Evolutionary conservation across 1,284 basidiomycete genomes (phyloP).

Genomic region (Ceratobasidium sp.): DNA sequence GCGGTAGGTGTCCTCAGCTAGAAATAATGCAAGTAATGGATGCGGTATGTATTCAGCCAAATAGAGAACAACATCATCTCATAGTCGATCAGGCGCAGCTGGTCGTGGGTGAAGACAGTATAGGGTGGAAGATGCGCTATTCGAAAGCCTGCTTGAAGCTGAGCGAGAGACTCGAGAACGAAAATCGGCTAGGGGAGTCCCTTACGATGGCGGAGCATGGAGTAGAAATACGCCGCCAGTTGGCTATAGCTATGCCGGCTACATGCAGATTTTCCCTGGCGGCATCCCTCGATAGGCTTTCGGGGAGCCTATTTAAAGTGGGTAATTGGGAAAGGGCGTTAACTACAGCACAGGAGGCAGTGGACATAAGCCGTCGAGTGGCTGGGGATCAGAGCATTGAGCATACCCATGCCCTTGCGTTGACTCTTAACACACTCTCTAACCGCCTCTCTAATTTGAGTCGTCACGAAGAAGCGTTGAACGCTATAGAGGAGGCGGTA

Average conservation of each 20-base stretch:
- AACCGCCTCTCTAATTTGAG: no score
- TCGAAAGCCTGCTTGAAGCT: neutral
- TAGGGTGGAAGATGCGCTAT: neutral
- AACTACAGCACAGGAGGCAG: neutral
- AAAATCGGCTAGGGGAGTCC: conserved; percentile 1
- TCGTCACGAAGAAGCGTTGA: no score
- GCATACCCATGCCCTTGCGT: neutral
- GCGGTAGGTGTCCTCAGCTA: neutral
- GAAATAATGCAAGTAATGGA: neutral
- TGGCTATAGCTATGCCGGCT: neutral
- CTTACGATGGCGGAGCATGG: neutral
- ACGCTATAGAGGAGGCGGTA: no score
- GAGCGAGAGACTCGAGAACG: neutral
- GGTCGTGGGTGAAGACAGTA: neutral
- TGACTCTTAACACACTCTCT: neutral
- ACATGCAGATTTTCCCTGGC: neutral
- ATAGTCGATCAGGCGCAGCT: neutral
- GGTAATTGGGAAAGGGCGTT: neutral
- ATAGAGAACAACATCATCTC: neutral
- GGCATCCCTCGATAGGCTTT: neutral
- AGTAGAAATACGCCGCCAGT: neutral
- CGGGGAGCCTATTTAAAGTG: neutral
- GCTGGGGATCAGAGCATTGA: neutral
- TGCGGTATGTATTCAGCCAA: neutral
- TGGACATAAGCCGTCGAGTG: neutral